Evolutionary conservation across 2,329 filamentous ascomycete genomes (phyloP).

Genomic region (Aureobasidium zeae): DNA sequence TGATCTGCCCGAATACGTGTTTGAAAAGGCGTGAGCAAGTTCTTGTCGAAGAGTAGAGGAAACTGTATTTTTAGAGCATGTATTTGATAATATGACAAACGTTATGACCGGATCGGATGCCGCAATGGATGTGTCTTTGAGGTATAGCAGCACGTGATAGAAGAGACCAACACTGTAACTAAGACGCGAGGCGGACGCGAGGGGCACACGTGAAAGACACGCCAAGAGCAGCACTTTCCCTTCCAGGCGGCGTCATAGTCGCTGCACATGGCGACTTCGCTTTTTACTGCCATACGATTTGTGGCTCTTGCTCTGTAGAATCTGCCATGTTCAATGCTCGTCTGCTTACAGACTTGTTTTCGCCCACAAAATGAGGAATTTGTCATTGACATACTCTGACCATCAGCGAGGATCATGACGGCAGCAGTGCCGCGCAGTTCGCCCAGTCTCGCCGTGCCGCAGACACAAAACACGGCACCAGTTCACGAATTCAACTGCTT

Average conservation of each 20-base stretch:
- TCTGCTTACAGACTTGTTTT: background rate
- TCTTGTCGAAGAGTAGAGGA: too few species aligned
- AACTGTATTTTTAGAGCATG: too few species aligned
- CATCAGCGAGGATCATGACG: slow-evolving; percentile 23
- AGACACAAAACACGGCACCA: slow-evolving; percentile 56
- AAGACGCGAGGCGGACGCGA: too few species aligned
- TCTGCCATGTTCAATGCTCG: background rate
- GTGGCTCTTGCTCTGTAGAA: background rate
- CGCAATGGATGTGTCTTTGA: too few species aligned
- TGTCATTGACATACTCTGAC: background rate
- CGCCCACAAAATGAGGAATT: slow-evolving; percentile 5
- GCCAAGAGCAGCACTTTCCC: slow-evolving; percentile 10
- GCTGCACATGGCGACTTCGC: background rate
- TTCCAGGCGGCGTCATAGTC: background rate
- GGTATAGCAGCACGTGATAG: too few species aligned
- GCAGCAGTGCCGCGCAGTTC: slow-evolving; percentile 28
- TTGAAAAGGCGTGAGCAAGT: background rate
- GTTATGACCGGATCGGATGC: too few species aligned
- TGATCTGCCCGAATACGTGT: background rate
- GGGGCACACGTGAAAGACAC: background rate
- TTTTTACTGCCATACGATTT: slow-evolving; percentile 9
- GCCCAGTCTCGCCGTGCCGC: slow-evolving; percentile 33
- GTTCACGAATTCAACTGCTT: slow-evolving; percentile 79
- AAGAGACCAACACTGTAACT: too few species aligned
- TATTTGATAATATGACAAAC: too few species aligned